phyloP scores from a whole-genome alignment of 441 rosid species.

The Sinapis alba region DNA sequence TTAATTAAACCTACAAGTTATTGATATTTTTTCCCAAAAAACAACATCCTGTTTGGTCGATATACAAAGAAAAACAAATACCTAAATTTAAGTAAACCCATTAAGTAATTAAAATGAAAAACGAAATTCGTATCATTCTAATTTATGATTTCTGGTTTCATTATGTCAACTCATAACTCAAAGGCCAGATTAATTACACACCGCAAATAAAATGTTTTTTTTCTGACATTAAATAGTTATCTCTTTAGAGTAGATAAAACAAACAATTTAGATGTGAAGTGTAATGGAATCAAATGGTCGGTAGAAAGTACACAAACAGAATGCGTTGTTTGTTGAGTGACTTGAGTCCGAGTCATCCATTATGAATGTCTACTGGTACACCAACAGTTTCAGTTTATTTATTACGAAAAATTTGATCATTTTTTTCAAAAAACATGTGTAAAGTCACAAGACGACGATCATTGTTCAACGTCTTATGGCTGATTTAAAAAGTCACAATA shows the following conservation, averaged over 20 bases:
- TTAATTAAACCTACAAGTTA: not conserved
- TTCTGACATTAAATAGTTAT: not conserved
- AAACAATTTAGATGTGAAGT: slow-evolving; percentile 10
- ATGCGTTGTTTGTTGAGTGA: slow-evolving; percentile 31
- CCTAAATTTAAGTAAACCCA: not conserved
- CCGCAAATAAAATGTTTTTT: not conserved
- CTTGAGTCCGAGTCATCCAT: slow-evolving; percentile 40
- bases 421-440: not conserved
- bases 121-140: not conserved
- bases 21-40: not conserved
- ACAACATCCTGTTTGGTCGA: not conserved
- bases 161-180: not conserved
- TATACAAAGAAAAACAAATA: not conserved
- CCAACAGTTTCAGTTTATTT: slow-evolving; percentile 28
- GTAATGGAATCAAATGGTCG: slow-evolving; percentile 21
- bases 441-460: slow-evolving; percentile 15
- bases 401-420: not conserved
- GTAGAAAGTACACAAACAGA: slow-evolving; percentile 31
- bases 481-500: slow-evolving; percentile 15
- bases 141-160: not conserved
- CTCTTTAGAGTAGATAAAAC: not conserved
- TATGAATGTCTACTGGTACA: slow-evolving; percentile 16
- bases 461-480: slow-evolving; percentile 29
- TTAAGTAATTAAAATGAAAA: not conserved
- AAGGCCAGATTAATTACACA: not conserved